These are phyloP conservation scores for Pythium scleroteichum DNA, from an alignment of 352 stramenopile species.

Conservation along the genomic window DNA sequence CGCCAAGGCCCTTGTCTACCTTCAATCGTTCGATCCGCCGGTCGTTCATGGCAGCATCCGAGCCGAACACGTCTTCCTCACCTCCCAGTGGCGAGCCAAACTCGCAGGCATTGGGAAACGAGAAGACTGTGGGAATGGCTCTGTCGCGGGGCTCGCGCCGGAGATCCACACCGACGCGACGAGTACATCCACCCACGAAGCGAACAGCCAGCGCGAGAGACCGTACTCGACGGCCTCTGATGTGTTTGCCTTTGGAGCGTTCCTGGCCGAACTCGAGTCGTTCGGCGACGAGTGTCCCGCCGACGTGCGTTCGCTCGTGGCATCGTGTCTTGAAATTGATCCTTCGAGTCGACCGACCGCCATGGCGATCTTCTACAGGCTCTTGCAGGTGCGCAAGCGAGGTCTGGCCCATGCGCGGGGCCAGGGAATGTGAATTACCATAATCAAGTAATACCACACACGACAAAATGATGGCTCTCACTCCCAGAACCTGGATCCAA, in stretches of 20 bases:
- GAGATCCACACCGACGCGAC: background rate
- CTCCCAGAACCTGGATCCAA: too few relatives aligned
- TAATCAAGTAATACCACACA: too few relatives aligned
- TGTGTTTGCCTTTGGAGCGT: constrained; percentile 74
- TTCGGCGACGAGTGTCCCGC: constrained; percentile 19
- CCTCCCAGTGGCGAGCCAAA: background rate
- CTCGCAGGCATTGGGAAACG: constrained; percentile 1
- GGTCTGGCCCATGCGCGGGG: too few relatives aligned
- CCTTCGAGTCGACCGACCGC: background rate
- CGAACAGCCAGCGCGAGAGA: background rate
- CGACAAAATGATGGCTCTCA: too few relatives aligned
- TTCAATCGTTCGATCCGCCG: constrained; percentile 41
- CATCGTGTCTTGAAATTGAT: background rate
- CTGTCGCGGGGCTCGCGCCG: background rate
- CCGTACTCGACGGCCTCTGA: constrained; percentile 31
- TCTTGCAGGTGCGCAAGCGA: constrained; percentile 8
- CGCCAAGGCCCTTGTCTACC: constrained; percentile 57
- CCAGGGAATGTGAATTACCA: too few relatives aligned
- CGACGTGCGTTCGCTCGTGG: background rate
- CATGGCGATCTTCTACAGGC: constrained; percentile 8
- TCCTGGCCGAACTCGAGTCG: constrained; percentile 63
- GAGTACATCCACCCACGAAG: background rate
- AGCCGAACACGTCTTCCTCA: constrained; percentile 1
- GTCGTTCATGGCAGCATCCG: constrained; percentile 10
- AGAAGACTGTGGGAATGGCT: background rate